Evolutionary conservation across 345 rosid species (phyloP), one percentile per base, ranked within the genome.

Genomic region (Sonneratia caseolaris): DNA sequence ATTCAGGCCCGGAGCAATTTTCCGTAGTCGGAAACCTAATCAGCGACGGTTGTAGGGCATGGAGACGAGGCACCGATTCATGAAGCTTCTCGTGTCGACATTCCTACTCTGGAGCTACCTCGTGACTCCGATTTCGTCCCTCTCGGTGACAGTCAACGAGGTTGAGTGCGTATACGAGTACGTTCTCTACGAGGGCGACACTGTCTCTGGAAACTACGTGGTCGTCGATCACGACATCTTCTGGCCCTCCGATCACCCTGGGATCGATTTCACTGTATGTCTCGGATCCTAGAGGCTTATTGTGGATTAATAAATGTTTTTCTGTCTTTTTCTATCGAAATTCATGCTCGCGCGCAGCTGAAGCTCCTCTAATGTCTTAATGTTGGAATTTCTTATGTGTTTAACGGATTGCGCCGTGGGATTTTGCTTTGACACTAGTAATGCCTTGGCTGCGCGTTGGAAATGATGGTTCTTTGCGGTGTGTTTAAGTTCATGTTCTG

Each of bases 231-330:
- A 95, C 76, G 99, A 92, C 74, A 92, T 95, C 80, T 95, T 92
- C 91, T 95, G 98, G 99, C 77, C 86, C 78, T 84, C 97, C n/a
- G 99, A 95, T 84, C 99, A 95, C 79, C 97, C 97, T 53, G 99
- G 97, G 74, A 86, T 92, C 79, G 99, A 95, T 86, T 87, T 95
- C 75, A 84, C 76, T 27, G 99, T 95, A 53, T 84, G 82, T 2
- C 38, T 57, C 55, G 9, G 37, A 27, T 15, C 36, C 37, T 48
- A 3, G 12, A 8, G 27, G 14, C 13, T 67, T 11, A 67, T 67
- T 67, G 32, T 24, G 22, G 59, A n/a, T 27, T 27, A 3, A 14
- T 42, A 42, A 9, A 5, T 5, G 5, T 22, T 24, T 8, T 19
- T 61, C 10, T 24, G 12, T n/a, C 8, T 61, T 9, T 9, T 55